phyloP scores from a whole-genome alignment of 1,284 basidiomycete genomes.

The Leccinum huronense region DNA sequence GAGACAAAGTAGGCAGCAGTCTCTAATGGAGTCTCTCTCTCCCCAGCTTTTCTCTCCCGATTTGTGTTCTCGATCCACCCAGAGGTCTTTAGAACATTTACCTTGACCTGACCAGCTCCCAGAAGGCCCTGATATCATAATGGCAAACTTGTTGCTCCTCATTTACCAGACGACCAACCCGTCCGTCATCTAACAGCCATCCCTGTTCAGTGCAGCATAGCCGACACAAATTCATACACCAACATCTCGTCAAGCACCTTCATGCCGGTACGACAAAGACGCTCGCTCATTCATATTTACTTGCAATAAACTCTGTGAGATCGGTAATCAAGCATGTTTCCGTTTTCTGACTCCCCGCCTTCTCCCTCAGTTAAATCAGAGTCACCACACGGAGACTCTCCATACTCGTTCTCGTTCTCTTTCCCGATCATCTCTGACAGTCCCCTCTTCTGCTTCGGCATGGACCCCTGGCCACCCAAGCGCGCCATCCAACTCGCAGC shows the following conservation, averaged over 20 bases:
- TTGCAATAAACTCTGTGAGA: no score
- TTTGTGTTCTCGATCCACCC: conserved; percentile 14
- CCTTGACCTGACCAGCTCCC: conserved; percentile 40
- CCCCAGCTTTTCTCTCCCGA: conserved; percentile 36
- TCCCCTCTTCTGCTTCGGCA: conserved; percentile 28
- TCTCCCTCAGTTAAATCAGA: conserved; percentile 32
- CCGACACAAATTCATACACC: conserved; percentile 48
- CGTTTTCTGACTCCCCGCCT: conserved; percentile 1
- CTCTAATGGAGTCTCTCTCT: conserved; percentile 31
- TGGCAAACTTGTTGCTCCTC: conserved; percentile 51
- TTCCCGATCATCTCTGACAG: conserved; percentile 13
- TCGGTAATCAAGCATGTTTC: background rate
- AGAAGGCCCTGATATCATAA: conserved; percentile 53
- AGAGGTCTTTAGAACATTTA: background rate
- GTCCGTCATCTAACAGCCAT: background rate
- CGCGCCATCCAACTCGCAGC: conserved; percentile 26
- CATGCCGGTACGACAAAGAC: conserved; percentile 41
- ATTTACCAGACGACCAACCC: conserved; percentile 19
- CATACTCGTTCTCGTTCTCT: conserved; percentile 29
- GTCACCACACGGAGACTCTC: conserved; percentile 22
- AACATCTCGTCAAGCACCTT: conserved; percentile 56
- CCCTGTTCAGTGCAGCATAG: conserved; percentile 25
- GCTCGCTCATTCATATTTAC: no score
- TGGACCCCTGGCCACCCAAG: conserved; percentile 32
- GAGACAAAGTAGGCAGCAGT: conserved; percentile 21